Evolutionary conservation across 1,284 basidiomycete genomes (phyloP), one percentile per base, ranked within the genome.

Genomic region (Xerocomus nothofagi): DNA sequence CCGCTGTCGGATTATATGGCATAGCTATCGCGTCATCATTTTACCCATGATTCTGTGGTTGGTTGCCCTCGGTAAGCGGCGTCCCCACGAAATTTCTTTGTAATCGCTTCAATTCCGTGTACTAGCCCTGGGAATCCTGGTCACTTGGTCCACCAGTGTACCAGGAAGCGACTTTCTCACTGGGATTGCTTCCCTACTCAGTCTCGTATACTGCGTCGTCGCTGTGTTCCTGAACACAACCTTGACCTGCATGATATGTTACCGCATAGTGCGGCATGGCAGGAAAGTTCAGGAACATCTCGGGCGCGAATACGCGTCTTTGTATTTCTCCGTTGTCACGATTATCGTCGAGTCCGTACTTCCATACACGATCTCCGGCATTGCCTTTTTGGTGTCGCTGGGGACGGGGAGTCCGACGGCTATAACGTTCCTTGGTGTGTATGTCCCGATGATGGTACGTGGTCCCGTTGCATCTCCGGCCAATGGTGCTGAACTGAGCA

Each of bases 331-430:
- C 30, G n/a, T 45, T 18, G 43, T 39, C 11, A 24, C 50, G 0
- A 36, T 66, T 9, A 27, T 67, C 15, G n/a, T 65, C 41, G 66
- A 65, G 41, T 67, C 66, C 0, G 50, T 63, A 14, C 14, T 66
- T 12, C 63, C 66, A 11, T 66, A 43, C 31, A 62, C 61, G 6
- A 18, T 69, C 29, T 50, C 51, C 15, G 61, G 67, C 3, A 53
- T 69, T 9, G 57, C 63, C 2, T 65, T 59, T 26, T 27, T 66
- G 33, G 46, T 66, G 7, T 49, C 57, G n/a, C 39, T 53, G 10
- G 63, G 58, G 3, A 8, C 62, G 2, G n/a, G 14, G 1, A 66
- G 61, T 26, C 10, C 44, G 6, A 47, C 44, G 2, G 46, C 54
- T 10, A 24, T 31, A 6, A 33, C 21, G 10, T 61, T 69, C 29